Percentiles rank a stretch among this genome's conserved stretches.
Conservation (phyloP, 179 eudicot species). For the Nepenthes alata region DNA sequence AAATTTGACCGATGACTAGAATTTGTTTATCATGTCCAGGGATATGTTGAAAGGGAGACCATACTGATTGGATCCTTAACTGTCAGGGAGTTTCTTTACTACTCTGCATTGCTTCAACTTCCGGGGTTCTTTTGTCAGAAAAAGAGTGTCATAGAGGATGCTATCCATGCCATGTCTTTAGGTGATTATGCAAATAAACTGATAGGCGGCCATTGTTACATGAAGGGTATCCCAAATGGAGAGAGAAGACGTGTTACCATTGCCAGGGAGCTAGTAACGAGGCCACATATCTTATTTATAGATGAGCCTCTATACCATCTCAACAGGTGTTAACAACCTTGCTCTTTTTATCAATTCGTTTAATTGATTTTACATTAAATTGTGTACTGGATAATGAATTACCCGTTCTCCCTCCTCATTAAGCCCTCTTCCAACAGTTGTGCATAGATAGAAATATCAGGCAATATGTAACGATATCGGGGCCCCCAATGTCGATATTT, state of each 20-base stretch:
- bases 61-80: slow-evolving; percentile 84
- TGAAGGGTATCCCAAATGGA: slow-evolving; percentile 90
- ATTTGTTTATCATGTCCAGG: slow-evolving; percentile 32
- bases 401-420: too few relatives aligned
- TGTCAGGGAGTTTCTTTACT: slow-evolving; percentile 89
- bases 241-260: slow-evolving; percentile 90
- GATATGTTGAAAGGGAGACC: slow-evolving; percentile 88
- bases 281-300: slow-evolving; percentile 74
- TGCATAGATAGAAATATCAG: too few relatives aligned
- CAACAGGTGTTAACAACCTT: slow-evolving; percentile 47
- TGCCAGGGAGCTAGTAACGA: slow-evolving; percentile 94
- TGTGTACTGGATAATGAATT: too few relatives aligned
- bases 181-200: slow-evolving; percentile 86
- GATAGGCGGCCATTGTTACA: slow-evolving; percentile 92
- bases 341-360: background rate
- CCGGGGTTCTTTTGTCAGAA: slow-evolving; percentile 81
- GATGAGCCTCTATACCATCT: slow-evolving; percentile 98
- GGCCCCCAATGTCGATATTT: too few relatives aligned
- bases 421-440: too few relatives aligned
- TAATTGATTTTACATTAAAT: too few relatives aligned
- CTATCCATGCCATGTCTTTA: slow-evolving; percentile 80
- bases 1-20: too few relatives aligned
- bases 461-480: too few relatives aligned
- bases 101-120: slow-evolving; percentile 94
- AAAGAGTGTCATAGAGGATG: slow-evolving; percentile 81